Evolutionary conservation across 352 stramenopile species (phyloP), one percentile per base, ranked within the genome.

Genomic region (Phytophthora meadii): DNA sequence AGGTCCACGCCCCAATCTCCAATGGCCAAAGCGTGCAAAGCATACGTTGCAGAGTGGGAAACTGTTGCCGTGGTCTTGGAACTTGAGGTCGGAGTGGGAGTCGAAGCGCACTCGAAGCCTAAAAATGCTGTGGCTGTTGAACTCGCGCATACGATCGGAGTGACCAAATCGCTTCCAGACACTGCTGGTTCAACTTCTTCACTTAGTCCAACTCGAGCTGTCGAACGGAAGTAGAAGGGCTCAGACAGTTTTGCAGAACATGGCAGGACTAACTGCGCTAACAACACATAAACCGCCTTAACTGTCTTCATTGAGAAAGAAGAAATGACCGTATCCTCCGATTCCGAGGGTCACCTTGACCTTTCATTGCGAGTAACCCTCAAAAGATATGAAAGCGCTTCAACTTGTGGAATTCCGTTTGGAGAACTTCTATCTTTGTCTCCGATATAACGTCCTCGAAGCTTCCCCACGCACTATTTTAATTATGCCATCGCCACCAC

Each of bases 1-100:
- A 88, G 58, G 40, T 88, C 83, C 6, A 87, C 70, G 1, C 81
- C 83, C 81, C 83, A 90, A 68, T 90, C 83, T 12, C 83, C 83
- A 45, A 92, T 90, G 11, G 83, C 81, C 40, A 92, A 69, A n/a
- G 77, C 79, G 40, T 90, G 79, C 34, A 90, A 60, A 40, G 74
- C 46, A 47, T 88, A 90, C 8, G 72, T 88, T 9, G 66, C 78
- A 0, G 37, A 65, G 8, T 62, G 56, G 22, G 78, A 81, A 8
- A 89, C 57, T 10, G 64, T 66, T 14, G 71, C 56, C 3, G 54
- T 32, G 5, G 59, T 61, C 14, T 46, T 48, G 1, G 58, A 56
- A 30, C 40, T 39, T 9, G 61, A 60, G 22, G 36, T 74, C 48
- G 68, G 3, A 28, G n/a, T 49, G 8, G 61, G 54, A 5, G 30